These are phyloP conservation scores for Aspergillus sp. DNA, from an alignment of 2,329 filamentous ascomycete species.

Conservation along the genomic window DNA sequence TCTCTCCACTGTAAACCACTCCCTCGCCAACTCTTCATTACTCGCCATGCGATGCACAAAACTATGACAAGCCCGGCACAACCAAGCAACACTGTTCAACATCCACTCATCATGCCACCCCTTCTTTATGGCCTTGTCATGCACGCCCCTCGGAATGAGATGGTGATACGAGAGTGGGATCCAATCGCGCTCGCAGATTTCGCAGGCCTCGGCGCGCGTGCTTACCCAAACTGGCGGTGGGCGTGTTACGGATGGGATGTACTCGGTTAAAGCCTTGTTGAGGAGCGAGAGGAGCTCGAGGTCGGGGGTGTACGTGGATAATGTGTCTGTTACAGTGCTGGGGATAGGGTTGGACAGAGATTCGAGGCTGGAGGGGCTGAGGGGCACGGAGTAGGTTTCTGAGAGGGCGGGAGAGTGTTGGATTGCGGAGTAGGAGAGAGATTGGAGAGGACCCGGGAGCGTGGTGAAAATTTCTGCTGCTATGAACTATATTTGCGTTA, in stretches of 20 bases:
- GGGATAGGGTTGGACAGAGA: slow-evolving; percentile 57
- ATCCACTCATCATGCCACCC: slow-evolving; percentile 76
- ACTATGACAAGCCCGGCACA: slow-evolving; percentile 79
- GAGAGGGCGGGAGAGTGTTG: slow-evolving; percentile 52
- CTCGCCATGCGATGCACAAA: slow-evolving; percentile 74
- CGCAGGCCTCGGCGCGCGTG: slow-evolving; percentile 63
- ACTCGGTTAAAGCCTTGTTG: slow-evolving; percentile 62
- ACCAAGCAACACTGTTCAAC: slow-evolving; percentile 79
- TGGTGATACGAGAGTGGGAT: slow-evolving; percentile 81
- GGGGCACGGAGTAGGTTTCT: slow-evolving; percentile 57
- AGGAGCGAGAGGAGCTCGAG: slow-evolving; percentile 56
- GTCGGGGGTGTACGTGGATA: slow-evolving; percentile 60
- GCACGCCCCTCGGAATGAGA: slow-evolving; percentile 75
- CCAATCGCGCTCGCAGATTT: slow-evolving; percentile 74
- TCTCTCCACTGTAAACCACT: slow-evolving; percentile 71
- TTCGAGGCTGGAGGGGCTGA: slow-evolving; percentile 54
- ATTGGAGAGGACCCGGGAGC: slow-evolving; percentile 62
- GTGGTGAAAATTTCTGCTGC: slow-evolving; percentile 66
- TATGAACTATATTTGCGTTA: slow-evolving; percentile 57
- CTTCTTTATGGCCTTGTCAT: slow-evolving; percentile 72
- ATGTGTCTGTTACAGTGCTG: slow-evolving; percentile 63
- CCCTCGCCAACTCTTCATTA: slow-evolving; percentile 74
- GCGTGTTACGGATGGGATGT: slow-evolving; percentile 58
- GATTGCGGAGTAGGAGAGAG: slow-evolving; percentile 60
- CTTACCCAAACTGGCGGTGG: slow-evolving; percentile 64